These are phyloP conservation scores for Gastrolobium villosum DNA, from an alignment of 306 rosid species.

Conservation along the genomic window DNA sequence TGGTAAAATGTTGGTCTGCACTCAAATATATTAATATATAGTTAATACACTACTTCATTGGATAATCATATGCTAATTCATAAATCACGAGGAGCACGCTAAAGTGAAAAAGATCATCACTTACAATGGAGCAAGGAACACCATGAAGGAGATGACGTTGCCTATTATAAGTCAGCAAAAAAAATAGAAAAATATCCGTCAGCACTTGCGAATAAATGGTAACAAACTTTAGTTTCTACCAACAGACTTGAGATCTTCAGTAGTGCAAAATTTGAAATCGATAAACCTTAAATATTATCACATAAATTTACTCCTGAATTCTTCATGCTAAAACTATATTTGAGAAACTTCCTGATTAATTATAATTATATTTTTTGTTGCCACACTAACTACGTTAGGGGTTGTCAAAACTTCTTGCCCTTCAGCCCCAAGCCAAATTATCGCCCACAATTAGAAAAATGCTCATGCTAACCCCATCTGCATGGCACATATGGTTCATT, in stretches of 20 bases:
- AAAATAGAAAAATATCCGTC: constrained; percentile 36
- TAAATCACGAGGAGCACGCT: neutral
- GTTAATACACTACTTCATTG: neutral
- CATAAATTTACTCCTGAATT: neutral
- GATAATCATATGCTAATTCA: constrained; percentile 1
- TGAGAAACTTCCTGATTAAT: neutral
- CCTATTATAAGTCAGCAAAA: constrained; percentile 58
- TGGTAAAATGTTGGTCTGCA: constrained; percentile 89
- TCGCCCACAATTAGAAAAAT: neutral
- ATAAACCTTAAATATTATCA: neutral
- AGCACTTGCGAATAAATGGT: neutral
- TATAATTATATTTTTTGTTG: neutral
- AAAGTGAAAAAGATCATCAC: constrained; percentile 28
- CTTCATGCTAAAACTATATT: neutral
- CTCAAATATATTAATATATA: neutral
- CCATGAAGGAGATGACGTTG: constrained; percentile 82
- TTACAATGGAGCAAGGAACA: constrained; percentile 94
- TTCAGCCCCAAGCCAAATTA: no score
- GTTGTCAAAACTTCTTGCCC: no score
- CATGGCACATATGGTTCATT: constrained; percentile 22
- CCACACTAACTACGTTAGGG: neutral
- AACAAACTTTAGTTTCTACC: neutral
- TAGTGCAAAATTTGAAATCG: neutral
- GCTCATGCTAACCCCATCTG: constrained; percentile 41
- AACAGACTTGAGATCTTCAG: neutral